Base-by-base conservation (phyloP, 805 yeast species). In the Kodamaea kaohsiungensis region DNA sequence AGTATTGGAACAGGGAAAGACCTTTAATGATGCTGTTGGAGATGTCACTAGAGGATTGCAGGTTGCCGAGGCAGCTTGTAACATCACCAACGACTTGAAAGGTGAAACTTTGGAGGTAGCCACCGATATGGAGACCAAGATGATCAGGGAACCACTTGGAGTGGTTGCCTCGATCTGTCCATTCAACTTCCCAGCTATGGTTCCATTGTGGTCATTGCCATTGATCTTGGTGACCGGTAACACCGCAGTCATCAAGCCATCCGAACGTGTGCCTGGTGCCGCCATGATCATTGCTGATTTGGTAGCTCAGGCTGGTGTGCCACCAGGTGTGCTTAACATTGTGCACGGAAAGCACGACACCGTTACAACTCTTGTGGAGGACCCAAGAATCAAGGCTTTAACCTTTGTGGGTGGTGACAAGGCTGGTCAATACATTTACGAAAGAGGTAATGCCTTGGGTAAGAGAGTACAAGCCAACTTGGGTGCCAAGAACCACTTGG, bases 141-240 rank as follows among this genome's bases (percentile, higher is more conserved):
- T 85, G 88, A 87, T 76, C 49, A 81, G 91, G 61, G 87, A 83
- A 67, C 90, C 90, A 45, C 73, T 87, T 56, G 93, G 93, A 33
- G 89, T 87, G 7, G 82, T 87, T 56, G 91, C 87, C 13, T 87
- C 91, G 19, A 88, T 87, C 63, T 83, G 88, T 59, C 93, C 93
- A 17, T 87, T 87, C 76, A 87, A 87, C 73, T 87, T 87, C 82
- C 93, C 93, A 22, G 92, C 90, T 45, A 87, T 87, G 93, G 89
- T 88, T 61, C 87, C 87, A 8, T 75, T 84, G 61, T 84, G 89
- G 89, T 78, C 85, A 25, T 71, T 84, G 53, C 89, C 89, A 7
- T 75, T 85, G 59, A 73, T 81, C 12, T 75, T 85, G 54, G 87
- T 81, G 48, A 86, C 91, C 18, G 93, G 93, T 59, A 88, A 87